A percentile compares a stretch with the other conserved stretches of the same genome.
phyloP scores from a whole-genome alignment of 495 filamentous ascomycete species.

The Podospora bellae-mahoneyi region DNA sequence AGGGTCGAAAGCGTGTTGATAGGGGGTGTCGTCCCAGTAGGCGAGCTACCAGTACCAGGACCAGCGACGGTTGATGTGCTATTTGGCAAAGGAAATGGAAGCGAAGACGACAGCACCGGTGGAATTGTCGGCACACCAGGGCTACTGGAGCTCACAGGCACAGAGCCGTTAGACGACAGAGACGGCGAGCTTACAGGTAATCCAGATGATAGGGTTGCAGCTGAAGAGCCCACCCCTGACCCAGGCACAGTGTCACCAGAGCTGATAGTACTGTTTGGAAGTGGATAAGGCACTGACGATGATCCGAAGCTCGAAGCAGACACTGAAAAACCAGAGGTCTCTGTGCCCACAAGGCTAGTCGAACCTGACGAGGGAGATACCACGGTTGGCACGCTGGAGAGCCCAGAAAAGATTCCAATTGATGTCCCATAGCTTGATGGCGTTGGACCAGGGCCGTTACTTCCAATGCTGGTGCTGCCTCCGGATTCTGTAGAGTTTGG shows the following conservation, averaged over 20 bases:
- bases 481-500: constrained; percentile 8
- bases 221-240: not conserved
- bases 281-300: constrained; percentile 4
- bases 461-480: not conserved
- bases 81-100: constrained; percentile 17
- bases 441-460: not conserved
- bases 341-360: not conserved
- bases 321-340: not conserved
- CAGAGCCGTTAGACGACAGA: not conserved
- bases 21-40: constrained; percentile 9
- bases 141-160: not conserved
- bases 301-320: not conserved
- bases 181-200: not conserved
- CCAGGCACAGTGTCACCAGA: not conserved
- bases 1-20: not conserved
- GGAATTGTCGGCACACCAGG: not conserved
- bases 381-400: not conserved
- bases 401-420: not conserved
- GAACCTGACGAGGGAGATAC: not conserved
- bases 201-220: not conserved
- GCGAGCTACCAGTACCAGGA: constrained; percentile 13
- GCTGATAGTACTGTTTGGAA: constrained; percentile 1
- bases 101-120: not conserved
- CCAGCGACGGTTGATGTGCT: constrained; percentile 8
- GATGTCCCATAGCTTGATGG: not conserved